A percentile compares a stretch with the other conserved stretches of the same genome.
phyloP scores from a whole-genome alignment of 345 rosid species.

The Aquilaria malaccensis region DNA sequence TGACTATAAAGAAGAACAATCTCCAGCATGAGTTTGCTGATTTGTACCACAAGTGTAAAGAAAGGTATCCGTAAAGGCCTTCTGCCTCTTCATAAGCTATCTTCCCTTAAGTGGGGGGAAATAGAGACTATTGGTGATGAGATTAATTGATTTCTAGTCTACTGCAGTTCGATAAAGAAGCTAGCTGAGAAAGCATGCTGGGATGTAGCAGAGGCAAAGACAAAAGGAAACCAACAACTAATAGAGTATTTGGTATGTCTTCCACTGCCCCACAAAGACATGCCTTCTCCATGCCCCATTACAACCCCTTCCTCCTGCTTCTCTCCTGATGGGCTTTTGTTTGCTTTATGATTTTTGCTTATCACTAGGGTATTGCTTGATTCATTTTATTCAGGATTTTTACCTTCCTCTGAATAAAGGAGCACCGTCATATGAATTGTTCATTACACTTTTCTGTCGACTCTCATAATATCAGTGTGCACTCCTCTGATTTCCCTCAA shows the following conservation, averaged over 20 bases:
- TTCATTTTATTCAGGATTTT: too few species aligned
- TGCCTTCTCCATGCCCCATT: too few species aligned
- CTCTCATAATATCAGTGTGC: too few species aligned
- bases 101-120: constrained; percentile 1
- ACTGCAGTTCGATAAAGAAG: constrained; percentile 58
- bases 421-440: too few species aligned
- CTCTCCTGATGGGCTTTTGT: too few species aligned
- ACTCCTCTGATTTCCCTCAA: too few species aligned
- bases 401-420: too few species aligned
- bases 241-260: constrained; percentile 66
- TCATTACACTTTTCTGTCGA: too few species aligned
- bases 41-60: constrained; percentile 59
- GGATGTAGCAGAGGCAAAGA: constrained; percentile 85
- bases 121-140: constrained; percentile 2
- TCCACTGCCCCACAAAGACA: too few species aligned
- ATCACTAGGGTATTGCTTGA: too few species aligned
- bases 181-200: constrained; percentile 87
- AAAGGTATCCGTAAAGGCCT: constrained; percentile 40
- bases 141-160: constrained; percentile 5
- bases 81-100: constrained; percentile 5
- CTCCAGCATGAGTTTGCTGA: constrained; percentile 69
- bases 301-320: too few species aligned
- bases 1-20: constrained; percentile 63
- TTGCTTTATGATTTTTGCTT: too few species aligned
- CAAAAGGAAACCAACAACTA: constrained; percentile 64